phyloP scores from a whole-genome alignment of 805 yeast genomes.

The Maudiozyma bulderi region DNA sequence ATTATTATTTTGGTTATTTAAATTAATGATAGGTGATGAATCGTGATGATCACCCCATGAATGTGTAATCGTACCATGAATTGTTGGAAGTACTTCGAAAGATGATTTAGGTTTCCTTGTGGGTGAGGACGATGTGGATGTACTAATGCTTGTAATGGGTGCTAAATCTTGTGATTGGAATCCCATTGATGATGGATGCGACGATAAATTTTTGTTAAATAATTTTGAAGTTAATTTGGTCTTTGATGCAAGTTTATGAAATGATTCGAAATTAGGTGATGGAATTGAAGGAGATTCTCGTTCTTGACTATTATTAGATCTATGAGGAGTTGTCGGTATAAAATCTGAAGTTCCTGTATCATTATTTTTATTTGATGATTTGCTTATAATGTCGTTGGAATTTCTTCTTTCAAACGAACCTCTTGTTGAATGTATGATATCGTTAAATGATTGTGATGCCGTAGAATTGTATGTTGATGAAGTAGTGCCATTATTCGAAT shows the following conservation, averaged over 20 bases:
- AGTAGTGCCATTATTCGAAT: not conserved
- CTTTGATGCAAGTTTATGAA: conserved; percentile 22
- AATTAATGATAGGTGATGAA: conserved; percentile 6
- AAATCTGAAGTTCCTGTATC: not conserved
- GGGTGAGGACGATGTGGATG: not conserved
- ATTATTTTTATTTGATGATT: conserved; percentile 1
- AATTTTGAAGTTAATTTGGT: conserved; percentile 22
- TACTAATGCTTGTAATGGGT: not conserved
- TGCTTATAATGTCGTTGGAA: not conserved
- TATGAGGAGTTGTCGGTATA: conserved; percentile 12
- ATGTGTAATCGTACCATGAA: conserved; percentile 40
- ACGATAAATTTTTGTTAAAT: conserved; percentile 19
- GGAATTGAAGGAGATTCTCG: conserved; percentile 8
- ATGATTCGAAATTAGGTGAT: conserved; percentile 24
- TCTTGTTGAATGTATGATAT: not conserved
- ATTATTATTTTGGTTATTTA: not conserved
- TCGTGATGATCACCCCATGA: conserved; percentile 34
- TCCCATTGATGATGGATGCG: conserved; percentile 4
- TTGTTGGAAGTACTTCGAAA: conserved; percentile 24
- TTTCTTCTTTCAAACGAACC: conserved; percentile 3
- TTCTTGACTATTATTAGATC: conserved; percentile 4
- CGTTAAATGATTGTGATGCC: not conserved
- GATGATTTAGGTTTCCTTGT: not conserved
- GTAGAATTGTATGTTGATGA: not conserved
- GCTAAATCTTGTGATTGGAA: not conserved